Conservation (phyloP, 768 basidiomycete genomes). For the Leucocoprinus leucothites region DNA sequence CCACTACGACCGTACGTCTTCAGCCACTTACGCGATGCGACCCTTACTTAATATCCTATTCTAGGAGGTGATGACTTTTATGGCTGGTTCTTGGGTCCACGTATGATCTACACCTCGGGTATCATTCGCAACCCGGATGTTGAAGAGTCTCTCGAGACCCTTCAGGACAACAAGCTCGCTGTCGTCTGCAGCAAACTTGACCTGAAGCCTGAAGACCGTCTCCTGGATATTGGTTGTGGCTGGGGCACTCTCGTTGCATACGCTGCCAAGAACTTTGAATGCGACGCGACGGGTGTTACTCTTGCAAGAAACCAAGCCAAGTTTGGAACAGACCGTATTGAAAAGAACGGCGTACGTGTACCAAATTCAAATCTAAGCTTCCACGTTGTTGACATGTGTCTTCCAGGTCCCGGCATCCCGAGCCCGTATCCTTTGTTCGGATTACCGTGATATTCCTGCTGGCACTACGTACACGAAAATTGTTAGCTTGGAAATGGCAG, state of each 20-base stretch:
- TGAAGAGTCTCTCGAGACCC: conserved; percentile 83
- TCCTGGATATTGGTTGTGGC: conserved; percentile 88
- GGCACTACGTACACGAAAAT: conserved; percentile 87
- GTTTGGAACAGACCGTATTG: conserved; percentile 89
- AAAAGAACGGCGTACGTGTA: conserved; percentile 61
- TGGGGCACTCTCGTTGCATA: conserved; percentile 97
- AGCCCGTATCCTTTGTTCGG: conserved; percentile 89
- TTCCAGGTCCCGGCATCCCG: conserved; percentile 50
- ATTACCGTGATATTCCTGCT: conserved; percentile 88
- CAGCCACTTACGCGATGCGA: neutral
- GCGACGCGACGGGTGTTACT: conserved; percentile 94
- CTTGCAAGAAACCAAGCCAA: conserved; percentile 87
- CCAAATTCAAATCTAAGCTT: neutral
- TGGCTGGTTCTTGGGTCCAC: conserved; percentile 91
- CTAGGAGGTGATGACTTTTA: conserved; percentile 95
- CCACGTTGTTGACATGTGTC: neutral
- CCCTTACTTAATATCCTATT: neutral
- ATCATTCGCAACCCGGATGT: conserved; percentile 68
- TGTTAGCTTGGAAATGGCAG: conserved; percentile 96
- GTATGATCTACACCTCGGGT: conserved; percentile 98
- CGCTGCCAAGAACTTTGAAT: conserved; percentile 96
- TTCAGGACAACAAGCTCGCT: conserved; percentile 98
- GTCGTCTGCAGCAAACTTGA: conserved; percentile 94
- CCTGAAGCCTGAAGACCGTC: conserved; percentile 79
- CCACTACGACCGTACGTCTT: conserved; percentile 82